A percentile compares a stretch with the other conserved stretches of the same genome.
Evolutionary conservation across 495 filamentous ascomycete species (phyloP).

Genomic region (Letharia lupina): DNA sequence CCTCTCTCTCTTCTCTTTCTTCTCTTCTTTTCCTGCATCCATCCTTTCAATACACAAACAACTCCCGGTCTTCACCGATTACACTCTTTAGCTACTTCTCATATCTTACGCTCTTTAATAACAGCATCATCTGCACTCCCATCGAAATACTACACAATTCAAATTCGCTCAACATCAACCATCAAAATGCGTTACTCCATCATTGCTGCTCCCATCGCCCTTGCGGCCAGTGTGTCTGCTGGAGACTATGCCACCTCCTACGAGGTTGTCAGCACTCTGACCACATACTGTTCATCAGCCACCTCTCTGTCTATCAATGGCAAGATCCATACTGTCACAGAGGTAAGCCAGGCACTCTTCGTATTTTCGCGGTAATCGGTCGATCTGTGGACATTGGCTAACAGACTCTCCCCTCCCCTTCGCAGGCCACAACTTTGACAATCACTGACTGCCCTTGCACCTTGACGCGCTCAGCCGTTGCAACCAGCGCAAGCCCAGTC

Average conservation of each 20-base stretch:
- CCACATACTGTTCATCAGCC: constrained; percentile 77
- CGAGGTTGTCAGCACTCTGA: constrained; percentile 68
- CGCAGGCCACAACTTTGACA: constrained; percentile 31
- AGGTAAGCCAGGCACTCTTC: constrained; percentile 39
- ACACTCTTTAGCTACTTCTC: constrained; percentile 39
- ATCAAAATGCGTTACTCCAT: constrained; percentile 71
- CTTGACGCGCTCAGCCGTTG: constrained; percentile 24
- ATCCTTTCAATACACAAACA: constrained; percentile 7
- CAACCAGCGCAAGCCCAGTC: constrained; percentile 13
- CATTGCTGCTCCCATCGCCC: constrained; percentile 53
- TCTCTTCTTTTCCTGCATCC: constrained; percentile 4
- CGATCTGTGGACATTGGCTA: constrained; percentile 2
- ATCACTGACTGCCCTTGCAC: constrained; percentile 35
- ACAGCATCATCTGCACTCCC: constrained; percentile 22
- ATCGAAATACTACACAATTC: constrained; percentile 8
- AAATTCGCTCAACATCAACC: constrained; percentile 19
- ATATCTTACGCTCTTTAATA: constrained; percentile 22
- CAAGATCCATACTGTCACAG: constrained; percentile 72
- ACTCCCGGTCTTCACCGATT: constrained; percentile 36
- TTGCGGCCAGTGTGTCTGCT: constrained; percentile 50
- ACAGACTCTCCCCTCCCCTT: not conserved
- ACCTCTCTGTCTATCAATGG: constrained; percentile 61
- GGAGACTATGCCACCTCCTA: constrained; percentile 40
- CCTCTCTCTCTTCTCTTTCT: not conserved
- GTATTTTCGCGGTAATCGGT: not conserved